phyloP scores from a whole-genome alignment of 2,329 filamentous ascomycete genomes.

The Alternaria gansuensis region DNA sequence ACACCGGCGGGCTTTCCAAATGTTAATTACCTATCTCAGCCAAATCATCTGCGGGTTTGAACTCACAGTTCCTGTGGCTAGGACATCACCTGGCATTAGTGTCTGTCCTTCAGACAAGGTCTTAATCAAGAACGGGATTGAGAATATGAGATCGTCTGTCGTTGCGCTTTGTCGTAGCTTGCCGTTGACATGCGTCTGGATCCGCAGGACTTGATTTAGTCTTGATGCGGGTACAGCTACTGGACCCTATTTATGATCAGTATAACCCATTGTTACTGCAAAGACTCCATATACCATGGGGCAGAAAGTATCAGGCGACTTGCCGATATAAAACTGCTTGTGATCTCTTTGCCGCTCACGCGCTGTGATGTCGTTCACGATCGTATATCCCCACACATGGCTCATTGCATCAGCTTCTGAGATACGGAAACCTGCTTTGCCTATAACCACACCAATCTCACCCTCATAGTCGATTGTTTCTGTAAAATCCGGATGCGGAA shows the following conservation, averaged over 20 bases:
- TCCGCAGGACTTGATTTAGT: constrained; percentile 47
- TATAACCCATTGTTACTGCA: not conserved
- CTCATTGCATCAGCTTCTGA: constrained; percentile 58
- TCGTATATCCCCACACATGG: constrained; percentile 66
- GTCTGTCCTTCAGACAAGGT: constrained; percentile 59
- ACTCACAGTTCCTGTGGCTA: constrained; percentile 63
- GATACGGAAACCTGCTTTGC: constrained; percentile 59
- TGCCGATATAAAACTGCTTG: constrained; percentile 69
- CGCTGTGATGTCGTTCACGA: constrained; percentile 55
- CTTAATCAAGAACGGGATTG: constrained; percentile 56
- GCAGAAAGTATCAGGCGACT: constrained; percentile 65
- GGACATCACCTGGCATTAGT: constrained; percentile 58
- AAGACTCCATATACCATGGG: constrained; percentile 57
- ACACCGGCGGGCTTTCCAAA: constrained; percentile 48
- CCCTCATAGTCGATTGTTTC: constrained; percentile 65
- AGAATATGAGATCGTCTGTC: constrained; percentile 59
- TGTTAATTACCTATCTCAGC: not conserved
- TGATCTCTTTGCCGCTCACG: constrained; percentile 52
- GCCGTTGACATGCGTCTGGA: constrained; percentile 60
- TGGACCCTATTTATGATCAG: not conserved
- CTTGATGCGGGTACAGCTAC: not conserved
- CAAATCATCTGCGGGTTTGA: not conserved
- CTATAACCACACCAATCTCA: constrained; percentile 66
- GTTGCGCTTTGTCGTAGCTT: constrained; percentile 58
- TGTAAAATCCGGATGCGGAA: constrained; percentile 60